phyloP scores from a whole-genome alignment of 2,329 filamentous ascomycete species.

The Biscogniauxia marginata region DNA sequence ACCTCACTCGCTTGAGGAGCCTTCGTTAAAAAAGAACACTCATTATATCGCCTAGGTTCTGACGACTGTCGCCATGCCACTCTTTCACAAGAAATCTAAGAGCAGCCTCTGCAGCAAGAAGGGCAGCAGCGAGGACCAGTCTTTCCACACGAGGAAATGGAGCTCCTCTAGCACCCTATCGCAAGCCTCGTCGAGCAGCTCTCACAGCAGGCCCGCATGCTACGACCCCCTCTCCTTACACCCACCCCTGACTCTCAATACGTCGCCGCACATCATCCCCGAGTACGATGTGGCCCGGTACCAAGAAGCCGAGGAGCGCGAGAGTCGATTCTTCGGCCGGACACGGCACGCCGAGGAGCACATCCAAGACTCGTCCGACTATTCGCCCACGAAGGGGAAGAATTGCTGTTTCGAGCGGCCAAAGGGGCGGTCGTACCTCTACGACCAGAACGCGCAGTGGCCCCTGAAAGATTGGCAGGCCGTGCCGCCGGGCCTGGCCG shows the following conservation, averaged over 20 bases:
- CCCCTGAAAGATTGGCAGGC: constrained; percentile 35
- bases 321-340: constrained; percentile 26
- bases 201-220: constrained; percentile 13
- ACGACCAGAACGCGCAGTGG: constrained; percentile 31
- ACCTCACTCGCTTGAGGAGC: neutral
- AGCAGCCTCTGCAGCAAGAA: constrained; percentile 19
- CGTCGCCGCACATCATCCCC: constrained; percentile 28
- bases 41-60: constrained; percentile 15
- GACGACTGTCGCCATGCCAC: constrained; percentile 16
- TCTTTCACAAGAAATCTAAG: constrained; percentile 32
- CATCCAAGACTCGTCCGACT: constrained; percentile 23
- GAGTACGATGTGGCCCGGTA: constrained; percentile 26
- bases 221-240: constrained; percentile 33
- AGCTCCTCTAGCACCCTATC: constrained; percentile 31
- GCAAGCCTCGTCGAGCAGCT: constrained; percentile 23
- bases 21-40: neutral
- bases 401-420: constrained; percentile 28
- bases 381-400: constrained; percentile 27
- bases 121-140: constrained; percentile 17
- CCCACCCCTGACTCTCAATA: constrained; percentile 31
- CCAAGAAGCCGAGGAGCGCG: constrained; percentile 25
- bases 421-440: constrained; percentile 26
- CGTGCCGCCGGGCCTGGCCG: constrained; percentile 26
- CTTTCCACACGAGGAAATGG: constrained; percentile 23
- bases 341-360: constrained; percentile 21